Evolutionary conservation across 169 alveolate species (phyloP).

Genomic region (Theileria equi): DNA sequence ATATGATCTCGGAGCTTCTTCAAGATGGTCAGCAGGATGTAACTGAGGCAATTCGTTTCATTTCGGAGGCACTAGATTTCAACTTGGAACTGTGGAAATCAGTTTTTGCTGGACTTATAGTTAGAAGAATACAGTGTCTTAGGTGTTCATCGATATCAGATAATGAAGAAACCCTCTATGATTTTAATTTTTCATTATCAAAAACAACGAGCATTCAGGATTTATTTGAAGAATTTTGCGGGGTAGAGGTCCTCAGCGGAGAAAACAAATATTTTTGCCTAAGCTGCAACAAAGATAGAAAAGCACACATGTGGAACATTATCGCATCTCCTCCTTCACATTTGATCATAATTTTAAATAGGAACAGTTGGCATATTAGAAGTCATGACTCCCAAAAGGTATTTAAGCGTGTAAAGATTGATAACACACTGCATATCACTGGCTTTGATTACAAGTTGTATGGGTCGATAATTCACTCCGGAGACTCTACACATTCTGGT

Average conservation of each 20-base stretch:
- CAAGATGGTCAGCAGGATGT: conserved; percentile 76
- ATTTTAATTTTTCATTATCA: conserved; percentile 67
- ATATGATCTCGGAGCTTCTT: conserved; percentile 64
- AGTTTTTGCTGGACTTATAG: conserved; percentile 75
- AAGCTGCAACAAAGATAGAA: conserved; percentile 66
- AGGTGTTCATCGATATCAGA: conserved; percentile 62
- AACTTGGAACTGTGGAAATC: conserved; percentile 63
- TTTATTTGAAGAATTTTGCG: conserved; percentile 66
- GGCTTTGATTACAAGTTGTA: conserved; percentile 73
- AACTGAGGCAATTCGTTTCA: conserved; percentile 66
- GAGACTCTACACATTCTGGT: conserved; percentile 73
- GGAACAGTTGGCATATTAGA: conserved; percentile 57
- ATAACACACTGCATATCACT: conserved; percentile 55
- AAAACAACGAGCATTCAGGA: conserved; percentile 64
- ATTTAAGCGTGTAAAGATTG: conserved; percentile 60
- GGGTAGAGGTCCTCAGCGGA: conserved; percentile 71
- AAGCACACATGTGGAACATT: conserved; percentile 77
- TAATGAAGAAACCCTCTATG: conserved; percentile 69
- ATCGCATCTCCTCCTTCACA: conserved; percentile 82
- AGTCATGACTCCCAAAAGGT: conserved; percentile 51
- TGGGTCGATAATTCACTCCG: conserved; percentile 78
- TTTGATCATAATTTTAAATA: conserved; percentile 69
- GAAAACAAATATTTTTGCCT: conserved; percentile 74
- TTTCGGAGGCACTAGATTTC: conserved; percentile 71
- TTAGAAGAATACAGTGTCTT: conserved; percentile 72